Percentiles rank a stretch among this genome's conserved stretches.
These are phyloP conservation scores for Coprinellus aureogranulatus DNA, from an alignment of 768 basidiomycete genomes.

Conservation along the genomic window DNA sequence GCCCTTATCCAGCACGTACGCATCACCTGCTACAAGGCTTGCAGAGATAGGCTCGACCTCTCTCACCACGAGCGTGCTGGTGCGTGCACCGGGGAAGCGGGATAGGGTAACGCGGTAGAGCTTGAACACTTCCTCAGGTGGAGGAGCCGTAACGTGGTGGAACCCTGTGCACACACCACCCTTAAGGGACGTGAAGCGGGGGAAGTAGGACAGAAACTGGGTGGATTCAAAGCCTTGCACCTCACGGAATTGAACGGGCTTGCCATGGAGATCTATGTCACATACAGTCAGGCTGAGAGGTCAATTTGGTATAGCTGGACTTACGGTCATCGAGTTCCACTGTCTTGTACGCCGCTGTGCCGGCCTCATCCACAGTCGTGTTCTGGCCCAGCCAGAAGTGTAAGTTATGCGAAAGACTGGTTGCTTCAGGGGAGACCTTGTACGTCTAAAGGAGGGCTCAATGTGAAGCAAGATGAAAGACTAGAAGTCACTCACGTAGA, in stretches of 20 bases:
- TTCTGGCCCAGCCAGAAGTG: slow-evolving; percentile 66
- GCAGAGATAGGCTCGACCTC: slow-evolving; percentile 44
- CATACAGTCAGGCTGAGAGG: too few relatives aligned
- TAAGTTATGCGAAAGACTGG: slow-evolving; percentile 51
- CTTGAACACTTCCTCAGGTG: slow-evolving; percentile 37
- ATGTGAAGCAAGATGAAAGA: neutral
- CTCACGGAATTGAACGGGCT: slow-evolving; percentile 60
- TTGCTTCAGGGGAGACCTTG: slow-evolving; percentile 47
- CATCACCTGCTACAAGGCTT: slow-evolving; percentile 53
- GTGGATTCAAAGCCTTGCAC: slow-evolving; percentile 58
- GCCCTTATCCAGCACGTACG: slow-evolving; percentile 62
- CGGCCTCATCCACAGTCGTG: slow-evolving; percentile 60
- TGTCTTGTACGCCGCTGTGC: slow-evolving; percentile 64
- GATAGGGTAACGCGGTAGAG: slow-evolving; percentile 50
- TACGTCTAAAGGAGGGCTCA: slow-evolving; percentile 45
- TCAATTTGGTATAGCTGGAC: too few relatives aligned
- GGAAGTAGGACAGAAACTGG: slow-evolving; percentile 33
- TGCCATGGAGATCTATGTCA: slow-evolving; percentile 49
- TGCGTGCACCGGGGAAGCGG: slow-evolving; percentile 11
- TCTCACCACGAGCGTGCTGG: slow-evolving; percentile 40
- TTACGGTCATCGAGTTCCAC: slow-evolving; percentile 65
- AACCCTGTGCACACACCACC: slow-evolving; percentile 33
- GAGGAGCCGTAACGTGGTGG: slow-evolving; percentile 29
- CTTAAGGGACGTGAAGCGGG: slow-evolving; percentile 25
- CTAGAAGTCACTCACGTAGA: slow-evolving; percentile 45